These are phyloP conservation scores for Sclerotinia spermophila DNA, from an alignment of 2,329 filamentous ascomycete genomes.

Conservation along the genomic window DNA sequence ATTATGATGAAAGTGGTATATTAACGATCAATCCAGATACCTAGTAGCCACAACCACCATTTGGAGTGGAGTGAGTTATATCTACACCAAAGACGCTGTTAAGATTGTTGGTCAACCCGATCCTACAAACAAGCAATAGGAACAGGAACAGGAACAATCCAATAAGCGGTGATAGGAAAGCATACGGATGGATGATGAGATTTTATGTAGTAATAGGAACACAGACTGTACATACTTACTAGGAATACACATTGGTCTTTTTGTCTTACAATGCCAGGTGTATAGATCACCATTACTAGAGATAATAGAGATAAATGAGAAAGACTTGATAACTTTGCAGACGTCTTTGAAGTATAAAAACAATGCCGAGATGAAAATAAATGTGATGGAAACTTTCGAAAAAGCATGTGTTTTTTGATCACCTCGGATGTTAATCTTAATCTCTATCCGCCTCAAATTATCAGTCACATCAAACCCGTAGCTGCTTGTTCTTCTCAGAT, in stretches of 20 bases:
- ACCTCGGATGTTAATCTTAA: too few relatives aligned
- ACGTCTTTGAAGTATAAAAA: too few relatives aligned
- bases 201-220: background rate
- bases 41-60: constrained; percentile 84
- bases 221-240: background rate
- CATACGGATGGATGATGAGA: background rate
- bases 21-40: constrained; percentile 49
- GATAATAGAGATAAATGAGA: background rate
- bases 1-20: constrained; percentile 31
- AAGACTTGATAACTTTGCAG: background rate
- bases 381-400: too few relatives aligned
- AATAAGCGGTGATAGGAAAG: background rate
- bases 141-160: background rate
- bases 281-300: background rate
- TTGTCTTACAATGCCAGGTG: background rate
- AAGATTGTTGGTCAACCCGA: constrained; percentile 62
- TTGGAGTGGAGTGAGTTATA: constrained; percentile 91
- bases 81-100: constrained; percentile 86
- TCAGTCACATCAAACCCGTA: too few relatives aligned
- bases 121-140: constrained; percentile 20
- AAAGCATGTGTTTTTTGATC: too few relatives aligned
- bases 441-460: too few relatives aligned
- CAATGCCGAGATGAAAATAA: too few relatives aligned
- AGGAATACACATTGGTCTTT: background rate
- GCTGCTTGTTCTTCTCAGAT: too few relatives aligned